A percentile compares a stretch with the other conserved stretches of the same genome.
phyloP scores from a whole-genome alignment of 192 early-diverging fungal species.

The Coemansia sp. region DNA sequence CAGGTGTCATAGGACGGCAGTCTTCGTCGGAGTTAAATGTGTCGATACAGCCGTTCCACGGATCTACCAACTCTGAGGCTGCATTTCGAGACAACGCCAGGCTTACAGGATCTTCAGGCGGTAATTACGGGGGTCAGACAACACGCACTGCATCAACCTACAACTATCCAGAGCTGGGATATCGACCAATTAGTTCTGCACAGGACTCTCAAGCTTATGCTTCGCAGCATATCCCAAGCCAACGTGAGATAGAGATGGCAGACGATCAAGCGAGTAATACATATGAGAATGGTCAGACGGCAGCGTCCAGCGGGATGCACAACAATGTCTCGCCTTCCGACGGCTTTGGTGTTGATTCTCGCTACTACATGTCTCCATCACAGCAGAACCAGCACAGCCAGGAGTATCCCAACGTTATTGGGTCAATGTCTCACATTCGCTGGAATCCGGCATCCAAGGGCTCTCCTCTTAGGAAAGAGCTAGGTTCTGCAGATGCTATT shows the following conservation, averaged over 20 bases:
- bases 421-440: conserved; percentile 37
- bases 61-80: conserved; percentile 8
- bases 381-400: conserved; percentile 13
- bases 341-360: not conserved
- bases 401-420: conserved; percentile 22
- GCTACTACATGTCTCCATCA: not conserved
- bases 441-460: conserved; percentile 39
- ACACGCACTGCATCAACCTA: conserved; percentile 11
- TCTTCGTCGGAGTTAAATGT: conserved; percentile 19
- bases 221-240: not conserved
- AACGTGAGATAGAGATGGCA: not conserved
- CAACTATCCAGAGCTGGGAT: conserved; percentile 44
- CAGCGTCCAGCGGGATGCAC: not conserved
- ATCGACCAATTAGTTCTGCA: conserved; percentile 13
- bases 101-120: not conserved
- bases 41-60: conserved; percentile 16
- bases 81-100: not conserved
- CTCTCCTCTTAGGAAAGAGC: conserved; percentile 43
- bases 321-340: not conserved
- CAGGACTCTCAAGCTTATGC: conserved; percentile 9
- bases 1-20: conserved; percentile 9
- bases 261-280: not conserved
- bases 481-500: conserved; percentile 5
- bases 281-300: not conserved
- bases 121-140: not conserved